Evolutionary conservation across 2,329 filamentous ascomycete species (phyloP).

Genomic region (Aureobasidium sp.): DNA sequence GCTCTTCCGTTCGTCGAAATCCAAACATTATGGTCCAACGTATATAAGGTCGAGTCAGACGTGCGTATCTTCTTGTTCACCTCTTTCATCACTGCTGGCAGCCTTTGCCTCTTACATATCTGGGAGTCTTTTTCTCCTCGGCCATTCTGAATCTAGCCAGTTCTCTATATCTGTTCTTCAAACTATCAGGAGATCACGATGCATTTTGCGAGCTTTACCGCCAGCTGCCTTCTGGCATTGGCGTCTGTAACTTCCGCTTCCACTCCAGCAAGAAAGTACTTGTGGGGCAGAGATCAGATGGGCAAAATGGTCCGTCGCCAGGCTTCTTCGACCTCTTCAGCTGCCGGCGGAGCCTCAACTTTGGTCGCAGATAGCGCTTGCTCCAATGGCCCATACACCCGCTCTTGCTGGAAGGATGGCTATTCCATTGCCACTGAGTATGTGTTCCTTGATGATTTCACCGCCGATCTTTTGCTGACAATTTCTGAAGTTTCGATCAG

Average conservation of each 20-base stretch:
- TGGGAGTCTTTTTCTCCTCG: neutral
- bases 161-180: neutral
- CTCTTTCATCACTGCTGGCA: neutral
- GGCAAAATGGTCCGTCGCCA: slow-evolving; percentile 14
- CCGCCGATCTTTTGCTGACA: neutral
- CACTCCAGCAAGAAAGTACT: slow-evolving; percentile 7
- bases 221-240: slow-evolving; percentile 13
- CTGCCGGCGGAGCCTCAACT: neutral
- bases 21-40: neutral
- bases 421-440: slow-evolving; percentile 38
- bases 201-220: slow-evolving; percentile 11
- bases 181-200: neutral
- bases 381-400: slow-evolving; percentile 34
- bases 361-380: slow-evolving; percentile 26
- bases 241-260: slow-evolving; percentile 9
- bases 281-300: slow-evolving; percentile 17
- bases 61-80: neutral
- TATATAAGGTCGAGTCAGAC: slow-evolving; percentile 1
- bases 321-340: neutral
- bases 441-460: neutral
- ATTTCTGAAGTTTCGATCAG: slow-evolving; percentile 29
- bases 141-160: neutral
- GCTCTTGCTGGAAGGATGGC: slow-evolving; percentile 38
- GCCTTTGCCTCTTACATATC: neutral
- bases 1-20: neutral